These are phyloP conservation scores for Xenoacremonium recifei DNA, from an alignment of 2,329 filamentous ascomycete species.

Conservation along the genomic window DNA sequence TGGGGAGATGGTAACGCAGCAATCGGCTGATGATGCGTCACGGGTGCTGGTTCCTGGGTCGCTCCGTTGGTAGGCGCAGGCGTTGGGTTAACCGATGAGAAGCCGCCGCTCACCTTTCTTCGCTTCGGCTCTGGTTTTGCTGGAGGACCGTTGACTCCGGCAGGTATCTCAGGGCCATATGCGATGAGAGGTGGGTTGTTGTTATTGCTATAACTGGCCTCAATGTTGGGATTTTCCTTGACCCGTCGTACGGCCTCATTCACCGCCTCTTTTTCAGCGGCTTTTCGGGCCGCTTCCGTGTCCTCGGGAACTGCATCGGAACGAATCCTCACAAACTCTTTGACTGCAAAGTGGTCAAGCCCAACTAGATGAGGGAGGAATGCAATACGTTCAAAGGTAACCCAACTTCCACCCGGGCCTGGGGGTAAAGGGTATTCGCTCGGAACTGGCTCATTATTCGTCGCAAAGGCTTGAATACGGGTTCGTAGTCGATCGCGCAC, in stretches of 20 bases:
- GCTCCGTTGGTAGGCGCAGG: constrained; percentile 23
- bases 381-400: constrained; percentile 60
- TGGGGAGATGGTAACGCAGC: constrained; percentile 18
- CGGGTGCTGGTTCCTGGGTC: no score
- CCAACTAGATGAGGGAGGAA: constrained; percentile 57
- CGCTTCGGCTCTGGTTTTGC: constrained; percentile 45
- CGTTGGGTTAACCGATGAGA: constrained; percentile 32
- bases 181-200: constrained; percentile 45
- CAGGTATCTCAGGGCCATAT: constrained; percentile 49
- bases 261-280: constrained; percentile 42
- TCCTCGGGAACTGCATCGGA: constrained; percentile 36
- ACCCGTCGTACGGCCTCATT: constrained; percentile 46
- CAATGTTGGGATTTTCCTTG: constrained; percentile 40
- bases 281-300: constrained; percentile 36
- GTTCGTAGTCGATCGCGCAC: constrained; percentile 59
- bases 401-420: constrained; percentile 62
- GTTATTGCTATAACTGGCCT: constrained; percentile 43
- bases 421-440: constrained; percentile 50
- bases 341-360: constrained; percentile 56
- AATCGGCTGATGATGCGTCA: no score
- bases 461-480: constrained; percentile 51
- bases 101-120: constrained; percentile 41
- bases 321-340: constrained; percentile 61
- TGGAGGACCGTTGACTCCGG: constrained; percentile 34
- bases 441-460: constrained; percentile 46